Evolutionary conservation across 2,329 filamentous ascomycete species (phyloP).

Genomic region (Periglandula ipomoeae): DNA sequence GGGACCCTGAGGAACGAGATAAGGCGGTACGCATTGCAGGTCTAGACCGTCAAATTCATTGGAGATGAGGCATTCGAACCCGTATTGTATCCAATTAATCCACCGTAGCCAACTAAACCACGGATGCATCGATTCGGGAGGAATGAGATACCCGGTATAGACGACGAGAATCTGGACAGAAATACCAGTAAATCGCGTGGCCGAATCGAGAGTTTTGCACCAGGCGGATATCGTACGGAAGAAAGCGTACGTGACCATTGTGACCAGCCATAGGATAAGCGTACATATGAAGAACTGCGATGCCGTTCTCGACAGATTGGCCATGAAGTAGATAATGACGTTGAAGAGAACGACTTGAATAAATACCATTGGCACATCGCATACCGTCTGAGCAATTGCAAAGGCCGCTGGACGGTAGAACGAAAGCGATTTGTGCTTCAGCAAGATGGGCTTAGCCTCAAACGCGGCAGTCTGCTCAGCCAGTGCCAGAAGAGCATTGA

Average conservation of each 20-base stretch:
- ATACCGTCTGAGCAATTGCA: slow-evolving; percentile 45
- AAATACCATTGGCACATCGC: slow-evolving; percentile 54
- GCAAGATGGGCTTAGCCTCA: slow-evolving; percentile 51
- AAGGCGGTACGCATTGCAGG: slow-evolving; percentile 49
- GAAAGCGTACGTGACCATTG: slow-evolving; percentile 47
- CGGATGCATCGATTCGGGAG: slow-evolving; percentile 42
- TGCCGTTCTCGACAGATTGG: slow-evolving; percentile 55
- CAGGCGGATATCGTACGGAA: slow-evolving; percentile 51
- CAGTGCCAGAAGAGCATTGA: slow-evolving; percentile 58
- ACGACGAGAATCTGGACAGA: slow-evolving; percentile 56
- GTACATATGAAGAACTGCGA: slow-evolving; percentile 60
- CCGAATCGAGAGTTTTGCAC: slow-evolving; percentile 52
- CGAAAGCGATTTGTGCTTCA: slow-evolving; percentile 63
- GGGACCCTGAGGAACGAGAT: slow-evolving; percentile 44
- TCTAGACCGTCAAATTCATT: slow-evolving; percentile 52
- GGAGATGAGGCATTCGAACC: slow-evolving; percentile 57
- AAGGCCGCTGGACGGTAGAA: slow-evolving; percentile 55
- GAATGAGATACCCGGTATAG: slow-evolving; percentile 58
- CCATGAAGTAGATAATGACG: slow-evolving; percentile 69
- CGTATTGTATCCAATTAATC: slow-evolving; percentile 59
- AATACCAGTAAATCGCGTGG: slow-evolving; percentile 48
- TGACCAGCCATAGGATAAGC: slow-evolving; percentile 50
- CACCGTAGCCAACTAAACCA: slow-evolving; percentile 62
- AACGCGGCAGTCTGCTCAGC: slow-evolving; percentile 63
- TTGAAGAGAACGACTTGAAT: slow-evolving; percentile 60